Evolutionary conservation across 2,329 filamentous ascomycete species (phyloP).

Genomic region (Mollisiaceae sp.): DNA sequence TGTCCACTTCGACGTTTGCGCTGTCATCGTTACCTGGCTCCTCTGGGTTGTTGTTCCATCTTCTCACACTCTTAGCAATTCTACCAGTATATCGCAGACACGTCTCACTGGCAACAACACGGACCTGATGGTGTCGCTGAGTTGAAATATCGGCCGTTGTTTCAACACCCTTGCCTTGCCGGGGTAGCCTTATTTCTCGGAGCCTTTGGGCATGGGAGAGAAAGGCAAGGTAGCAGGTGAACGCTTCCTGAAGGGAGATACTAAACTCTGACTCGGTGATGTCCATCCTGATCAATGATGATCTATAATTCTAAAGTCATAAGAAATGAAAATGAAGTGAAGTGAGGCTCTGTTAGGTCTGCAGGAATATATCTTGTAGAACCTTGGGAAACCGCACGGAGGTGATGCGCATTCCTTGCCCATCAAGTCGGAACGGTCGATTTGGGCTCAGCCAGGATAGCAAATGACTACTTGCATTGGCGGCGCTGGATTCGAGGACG

Average conservation of each 20-base stretch:
- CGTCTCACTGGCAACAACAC: slow-evolving; percentile 20
- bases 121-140: slow-evolving; percentile 13
- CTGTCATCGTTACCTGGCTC: slow-evolving; percentile 14
- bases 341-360: slow-evolving; percentile 18
- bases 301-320: slow-evolving; percentile 1
- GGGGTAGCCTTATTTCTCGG: slow-evolving; percentile 16
- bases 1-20: slow-evolving; percentile 11
- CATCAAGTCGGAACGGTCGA: not conserved
- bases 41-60: slow-evolving; percentile 21
- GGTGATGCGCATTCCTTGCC: slow-evolving; percentile 5
- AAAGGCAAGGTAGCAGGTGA: slow-evolving; percentile 24
- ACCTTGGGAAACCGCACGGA: slow-evolving; percentile 3
- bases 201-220: slow-evolving; percentile 20
- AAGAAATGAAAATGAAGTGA: slow-evolving; percentile 4
- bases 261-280: slow-evolving; percentile 19
- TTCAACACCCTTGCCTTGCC: slow-evolving; percentile 27
- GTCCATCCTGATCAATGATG: slow-evolving; percentile 19
- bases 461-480: slow-evolving; percentile 16
- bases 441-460: not conserved
- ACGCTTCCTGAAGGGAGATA: slow-evolving; percentile 27
- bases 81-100: slow-evolving; percentile 25
- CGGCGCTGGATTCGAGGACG: slow-evolving; percentile 4
- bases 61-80: slow-evolving; percentile 23
- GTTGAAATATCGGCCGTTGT: slow-evolving; percentile 21
- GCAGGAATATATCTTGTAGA: not conserved